Evolutionary conservation across 164 flowering plant species (phyloP).

Genomic region (Amborella trichopoda): DNA sequence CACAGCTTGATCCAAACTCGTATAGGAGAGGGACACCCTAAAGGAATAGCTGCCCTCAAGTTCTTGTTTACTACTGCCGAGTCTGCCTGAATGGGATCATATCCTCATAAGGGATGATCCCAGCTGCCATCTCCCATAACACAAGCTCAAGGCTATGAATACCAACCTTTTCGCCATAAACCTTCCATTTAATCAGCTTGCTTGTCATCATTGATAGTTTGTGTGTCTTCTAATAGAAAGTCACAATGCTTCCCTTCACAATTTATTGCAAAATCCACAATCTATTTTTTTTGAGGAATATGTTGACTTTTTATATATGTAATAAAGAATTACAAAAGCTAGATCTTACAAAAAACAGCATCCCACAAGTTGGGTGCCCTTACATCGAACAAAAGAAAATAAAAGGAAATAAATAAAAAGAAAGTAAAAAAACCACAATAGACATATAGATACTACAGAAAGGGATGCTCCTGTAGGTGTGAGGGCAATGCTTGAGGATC

Average conservation of each 20-base stretch:
- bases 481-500: too few species aligned
- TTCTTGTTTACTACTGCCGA: conserved; percentile 86
- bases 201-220: conserved; percentile 98
- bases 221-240: conserved; percentile 65
- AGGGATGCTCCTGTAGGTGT: too few species aligned
- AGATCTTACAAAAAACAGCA: too few species aligned
- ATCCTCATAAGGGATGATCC: conserved; percentile 70
- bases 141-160: conserved; percentile 87
- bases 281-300: too few species aligned
- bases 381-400: too few species aligned
- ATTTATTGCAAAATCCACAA: conserved; percentile 93
- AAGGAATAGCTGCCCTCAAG: conserved; percentile 59
- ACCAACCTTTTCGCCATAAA: conserved; percentile 70
- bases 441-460: too few species aligned
- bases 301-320: too few species aligned
- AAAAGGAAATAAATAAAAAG: too few species aligned
- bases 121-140: conserved; percentile 85
- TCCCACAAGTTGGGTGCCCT: too few species aligned
- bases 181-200: conserved; percentile 73
- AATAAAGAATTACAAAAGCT: too few species aligned
- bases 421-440: too few species aligned
- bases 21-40: conserved; percentile 52
- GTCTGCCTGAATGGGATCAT: conserved; percentile 85
- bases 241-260: conserved; percentile 75
- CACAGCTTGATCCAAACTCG: conserved; percentile 61